Percentiles rank a stretch among this genome's conserved stretches.
Conservation (phyloP, 2,329 filamentous ascomycete genomes). For the Aschersonia sp. region DNA sequence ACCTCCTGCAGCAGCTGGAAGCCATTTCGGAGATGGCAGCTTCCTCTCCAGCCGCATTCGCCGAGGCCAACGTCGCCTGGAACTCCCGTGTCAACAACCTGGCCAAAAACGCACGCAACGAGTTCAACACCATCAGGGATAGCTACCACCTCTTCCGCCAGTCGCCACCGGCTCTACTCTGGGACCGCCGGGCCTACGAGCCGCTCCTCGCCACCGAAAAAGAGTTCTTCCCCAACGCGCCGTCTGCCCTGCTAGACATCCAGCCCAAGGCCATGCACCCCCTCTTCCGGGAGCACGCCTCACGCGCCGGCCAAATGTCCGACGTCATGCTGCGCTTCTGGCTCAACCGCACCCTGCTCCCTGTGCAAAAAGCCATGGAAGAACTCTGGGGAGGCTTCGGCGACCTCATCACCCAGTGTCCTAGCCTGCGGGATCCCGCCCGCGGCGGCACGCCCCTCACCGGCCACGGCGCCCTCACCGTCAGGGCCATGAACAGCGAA, state of each 20-base stretch:
- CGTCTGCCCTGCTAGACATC: conserved; percentile 49
- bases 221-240: conserved; percentile 54
- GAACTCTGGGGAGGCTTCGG: conserved; percentile 44
- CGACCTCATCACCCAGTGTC: conserved; percentile 33
- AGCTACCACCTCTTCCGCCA: conserved; percentile 36
- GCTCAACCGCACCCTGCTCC: conserved; percentile 29
- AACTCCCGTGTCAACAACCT: conserved; percentile 16
- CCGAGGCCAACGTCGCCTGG: conserved; percentile 17
- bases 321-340: conserved; percentile 29
- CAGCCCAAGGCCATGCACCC: conserved; percentile 41
- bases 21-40: conserved; percentile 9
- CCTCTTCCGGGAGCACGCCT: conserved; percentile 31
- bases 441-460: conserved; percentile 29
- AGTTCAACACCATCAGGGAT: conserved; percentile 31
- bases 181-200: conserved; percentile 59
- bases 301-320: conserved; percentile 32
- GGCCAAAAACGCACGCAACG: conserved; percentile 17
- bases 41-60: conserved; percentile 11
- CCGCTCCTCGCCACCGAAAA: conserved; percentile 41
- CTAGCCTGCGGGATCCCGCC: conserved; percentile 30
- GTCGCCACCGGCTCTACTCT: conserved; percentile 39
- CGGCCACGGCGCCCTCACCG: conserved; percentile 25
- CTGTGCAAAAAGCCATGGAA: conserved; percentile 31
- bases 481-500: conserved; percentile 32
- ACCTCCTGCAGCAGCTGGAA: conserved; percentile 20